These are phyloP conservation scores for Cytidiella melzeri DNA, from an alignment of 768 basidiomycete species.

Conservation along the genomic window DNA sequence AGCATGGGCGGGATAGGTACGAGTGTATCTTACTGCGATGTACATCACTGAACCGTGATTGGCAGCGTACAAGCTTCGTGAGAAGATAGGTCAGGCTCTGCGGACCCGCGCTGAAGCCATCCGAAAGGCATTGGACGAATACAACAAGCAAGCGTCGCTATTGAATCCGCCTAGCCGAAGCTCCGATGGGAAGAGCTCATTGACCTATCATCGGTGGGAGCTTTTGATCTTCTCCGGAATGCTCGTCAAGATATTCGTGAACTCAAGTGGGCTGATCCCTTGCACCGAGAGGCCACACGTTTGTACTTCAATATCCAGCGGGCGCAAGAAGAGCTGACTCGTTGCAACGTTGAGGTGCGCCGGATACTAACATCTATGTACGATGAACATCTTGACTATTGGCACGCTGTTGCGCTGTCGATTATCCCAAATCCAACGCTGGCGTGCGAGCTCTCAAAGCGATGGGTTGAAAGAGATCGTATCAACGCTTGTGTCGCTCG, in stretches of 20 bases:
- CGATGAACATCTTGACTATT: constrained; percentile 5
- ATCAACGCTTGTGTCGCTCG: constrained; percentile 1
- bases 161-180: no score
- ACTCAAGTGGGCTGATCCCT: constrained; percentile 27
- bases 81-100: constrained; percentile 30
- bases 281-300: no score
- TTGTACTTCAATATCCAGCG: no score
- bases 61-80: constrained; percentile 30
- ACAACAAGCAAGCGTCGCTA: no score
- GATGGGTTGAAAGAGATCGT: constrained; percentile 1
- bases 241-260: constrained; percentile 26
- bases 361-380: no score
- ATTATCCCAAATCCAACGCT: not conserved
- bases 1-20: constrained; percentile 20
- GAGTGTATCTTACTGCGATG: not conserved
- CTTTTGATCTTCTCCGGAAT: constrained; percentile 33
- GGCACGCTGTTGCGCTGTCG: not conserved
- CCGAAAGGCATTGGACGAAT: constrained; percentile 25
- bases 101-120: constrained; percentile 27
- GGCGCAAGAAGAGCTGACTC: no score
- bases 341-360: no score
- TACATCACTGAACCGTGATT: not conserved
- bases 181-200: no score
- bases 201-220: constrained; percentile 11
- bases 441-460: constrained; percentile 4